Evolutionary conservation across 148 eudicot genomes (phyloP).

Genomic region (Tetragonia tetragonoides): DNA sequence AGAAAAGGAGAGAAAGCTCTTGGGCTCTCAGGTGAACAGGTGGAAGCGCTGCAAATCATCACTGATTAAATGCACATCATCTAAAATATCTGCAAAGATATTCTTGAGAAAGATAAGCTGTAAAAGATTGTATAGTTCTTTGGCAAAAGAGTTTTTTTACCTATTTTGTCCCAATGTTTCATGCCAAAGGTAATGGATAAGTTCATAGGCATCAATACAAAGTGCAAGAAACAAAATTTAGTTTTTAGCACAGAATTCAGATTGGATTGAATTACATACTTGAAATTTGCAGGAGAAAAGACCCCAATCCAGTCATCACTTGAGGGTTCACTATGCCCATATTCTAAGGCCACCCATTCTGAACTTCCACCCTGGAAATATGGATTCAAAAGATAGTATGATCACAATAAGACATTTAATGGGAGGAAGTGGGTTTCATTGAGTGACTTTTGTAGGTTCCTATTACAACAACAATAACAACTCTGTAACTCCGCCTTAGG

Average conservation of each 20-base stretch:
- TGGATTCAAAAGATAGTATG: not conserved
- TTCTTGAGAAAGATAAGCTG: not conserved
- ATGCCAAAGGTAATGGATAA: too few species aligned
- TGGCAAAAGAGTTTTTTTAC: too few species aligned
- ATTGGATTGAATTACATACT: slow-evolving; percentile 29
- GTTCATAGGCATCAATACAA: too few species aligned
- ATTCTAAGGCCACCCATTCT: slow-evolving; percentile 6
- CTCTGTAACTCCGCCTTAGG: not conserved
- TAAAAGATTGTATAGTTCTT: too few species aligned
- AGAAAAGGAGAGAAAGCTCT: slow-evolving; percentile 43
- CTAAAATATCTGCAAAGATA: not conserved
- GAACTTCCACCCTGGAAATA: slow-evolving; percentile 2
- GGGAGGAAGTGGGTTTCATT: not conserved
- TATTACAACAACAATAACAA: not conserved
- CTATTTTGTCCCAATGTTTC: too few species aligned
- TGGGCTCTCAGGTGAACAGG: slow-evolving; percentile 46
- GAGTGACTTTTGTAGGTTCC: not conserved
- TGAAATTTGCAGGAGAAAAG: slow-evolving; percentile 90
- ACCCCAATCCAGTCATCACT: slow-evolving; percentile 88
- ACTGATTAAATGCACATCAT: not conserved
- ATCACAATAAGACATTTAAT: not conserved
- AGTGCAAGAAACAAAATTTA: too few species aligned
- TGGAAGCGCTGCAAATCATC: slow-evolving; percentile 44
- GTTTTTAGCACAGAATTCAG: not conserved
- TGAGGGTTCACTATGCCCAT: slow-evolving; percentile 33